Percentiles rank a stretch among this genome's conserved stretches.
These are phyloP conservation scores for Trypanosoma conorhini DNA, from an alignment of 208 protist genomes.

Conservation along the genomic window DNA sequence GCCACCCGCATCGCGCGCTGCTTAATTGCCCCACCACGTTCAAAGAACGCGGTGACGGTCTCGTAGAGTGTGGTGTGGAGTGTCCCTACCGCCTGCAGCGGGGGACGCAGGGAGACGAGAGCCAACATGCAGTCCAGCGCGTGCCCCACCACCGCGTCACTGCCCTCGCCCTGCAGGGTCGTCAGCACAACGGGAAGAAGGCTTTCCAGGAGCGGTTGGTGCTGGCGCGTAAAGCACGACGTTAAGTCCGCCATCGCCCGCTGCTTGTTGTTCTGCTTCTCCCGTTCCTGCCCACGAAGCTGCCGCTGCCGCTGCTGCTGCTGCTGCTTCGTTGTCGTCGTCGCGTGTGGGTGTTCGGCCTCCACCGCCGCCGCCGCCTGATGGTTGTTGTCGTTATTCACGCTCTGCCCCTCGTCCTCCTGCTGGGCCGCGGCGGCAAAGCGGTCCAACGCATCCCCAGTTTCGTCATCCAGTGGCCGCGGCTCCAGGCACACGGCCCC, in stretches of 20 bases:
- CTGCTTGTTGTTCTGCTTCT: slow-evolving; percentile 1
- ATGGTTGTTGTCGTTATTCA: not conserved
- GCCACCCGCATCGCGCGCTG: slow-evolving; percentile 86
- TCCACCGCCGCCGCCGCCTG: not conserved
- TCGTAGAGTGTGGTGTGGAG: slow-evolving; percentile 66
- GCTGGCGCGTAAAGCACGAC: slow-evolving; percentile 74
- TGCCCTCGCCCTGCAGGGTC: slow-evolving; percentile 88
- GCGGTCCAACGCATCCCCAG: slow-evolving; percentile 66
- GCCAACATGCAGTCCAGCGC: slow-evolving; percentile 85
- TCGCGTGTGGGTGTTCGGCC: not conserved
- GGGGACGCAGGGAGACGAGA: slow-evolving; percentile 79
- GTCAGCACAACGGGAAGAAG: slow-evolving; percentile 74
- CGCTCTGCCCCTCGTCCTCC: slow-evolving; percentile 9
- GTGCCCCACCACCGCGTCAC: slow-evolving; percentile 84
- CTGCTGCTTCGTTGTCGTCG: not conserved
- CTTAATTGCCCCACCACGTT: slow-evolving; percentile 85
- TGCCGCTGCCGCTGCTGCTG: too few relatives aligned
- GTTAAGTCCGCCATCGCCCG: slow-evolving; percentile 45
- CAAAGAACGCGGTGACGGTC: slow-evolving; percentile 79
- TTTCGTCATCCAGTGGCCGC: slow-evolving; percentile 37
- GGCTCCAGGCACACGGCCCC: slow-evolving; percentile 24
- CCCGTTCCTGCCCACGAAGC: not conserved
- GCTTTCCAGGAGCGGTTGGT: slow-evolving; percentile 66
- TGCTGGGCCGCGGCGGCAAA: slow-evolving; percentile 60
- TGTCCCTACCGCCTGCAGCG: slow-evolving; percentile 54